Base-by-base conservation (phyloP, 164 flowering plant genomes). In the Chloranthus sessilifolius region DNA sequence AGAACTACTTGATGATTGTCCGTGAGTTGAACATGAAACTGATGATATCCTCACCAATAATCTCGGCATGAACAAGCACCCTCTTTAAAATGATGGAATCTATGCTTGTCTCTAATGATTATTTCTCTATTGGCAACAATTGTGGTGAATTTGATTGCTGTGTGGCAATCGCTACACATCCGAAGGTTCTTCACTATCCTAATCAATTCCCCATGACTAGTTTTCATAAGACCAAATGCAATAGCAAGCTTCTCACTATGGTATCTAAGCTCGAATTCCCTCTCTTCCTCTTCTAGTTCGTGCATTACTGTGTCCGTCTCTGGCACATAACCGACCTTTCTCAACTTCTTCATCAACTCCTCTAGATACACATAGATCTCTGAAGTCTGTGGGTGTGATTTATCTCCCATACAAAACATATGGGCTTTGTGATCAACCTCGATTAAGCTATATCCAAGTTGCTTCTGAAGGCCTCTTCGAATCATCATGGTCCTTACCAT, bases 241-340 rank as follows among this genome's bases (percentile, higher is more conserved):
- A 87, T 44, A 4, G 92, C 89, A 35, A 87, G 78, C 74, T 83
- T 87, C 74, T 83, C 95, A 43, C 92, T 80, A 21, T 83, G 96
- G 47, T 69, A 73, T 49, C 79, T 63, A 34, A 83, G 76, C 0
- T 85, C 78, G 41, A 68, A 65, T 42, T 83, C 85, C 49, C 73
- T 70, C 58, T 83, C 88, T 46, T 87, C 91, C 54, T 82, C 92
- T 49, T 79, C 89, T 56, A 83, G 36, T 23, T 80, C 89, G 54
- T 81, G 92, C 80, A 87, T 58, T 46, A 74, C 78, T 1, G 76
- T 65, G 12, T 68, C 81, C 4, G 60, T 46, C 7, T 55, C 70
- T 1, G 96, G 77, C 5, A 59, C 50, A 63, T 82, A 83, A n/a
- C 92, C 96, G 3, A 62, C 71, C 27, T 73, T 78, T 45, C 63